Conservation (phyloP, 805 yeast species). For the Candida multigemmis region DNA sequence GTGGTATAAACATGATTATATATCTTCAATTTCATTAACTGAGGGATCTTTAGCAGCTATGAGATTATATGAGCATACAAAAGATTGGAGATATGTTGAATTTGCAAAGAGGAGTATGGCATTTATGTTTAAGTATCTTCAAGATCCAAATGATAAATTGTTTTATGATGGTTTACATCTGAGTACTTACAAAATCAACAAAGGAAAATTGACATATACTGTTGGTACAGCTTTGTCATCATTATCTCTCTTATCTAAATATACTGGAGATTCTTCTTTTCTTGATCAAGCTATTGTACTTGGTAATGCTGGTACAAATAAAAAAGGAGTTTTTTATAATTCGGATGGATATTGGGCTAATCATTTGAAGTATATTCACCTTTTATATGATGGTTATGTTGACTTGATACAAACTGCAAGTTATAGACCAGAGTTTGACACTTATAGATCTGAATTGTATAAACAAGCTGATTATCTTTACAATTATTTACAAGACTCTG, state of each 20-base stretch:
- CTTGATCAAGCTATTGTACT: constrained; percentile 9
- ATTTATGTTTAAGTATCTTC: constrained; percentile 5
- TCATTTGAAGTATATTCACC: constrained; percentile 11
- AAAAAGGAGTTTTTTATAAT: constrained; percentile 10
- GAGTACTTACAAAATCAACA: constrained; percentile 8
- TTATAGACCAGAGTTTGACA: neutral
- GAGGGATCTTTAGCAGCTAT: constrained; percentile 20
- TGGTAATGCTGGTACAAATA: constrained; percentile 9
- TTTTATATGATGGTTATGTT: constrained; percentile 13
- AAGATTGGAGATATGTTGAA: constrained; percentile 5
- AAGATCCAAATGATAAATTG: constrained; percentile 11
- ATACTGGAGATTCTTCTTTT: constrained; percentile 8
- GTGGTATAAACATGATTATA: constrained; percentile 11
- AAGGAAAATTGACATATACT: constrained; percentile 15
- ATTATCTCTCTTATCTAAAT: constrained; percentile 7
- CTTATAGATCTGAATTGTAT: constrained; percentile 5
- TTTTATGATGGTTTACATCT: constrained; percentile 14
- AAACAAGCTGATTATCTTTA: constrained; percentile 8
- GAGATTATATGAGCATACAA: constrained; percentile 8
- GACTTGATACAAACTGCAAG: constrained; percentile 6
- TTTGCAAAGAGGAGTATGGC: constrained; percentile 10
- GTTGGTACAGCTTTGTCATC: constrained; percentile 15
- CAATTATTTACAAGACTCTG: constrained; percentile 7
- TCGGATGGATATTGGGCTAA: constrained; percentile 15
- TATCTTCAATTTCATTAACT: constrained; percentile 19